Base-by-base conservation (phyloP, 2,329 filamentous ascomycete species). In the Aspergillus glaucus region DNA sequence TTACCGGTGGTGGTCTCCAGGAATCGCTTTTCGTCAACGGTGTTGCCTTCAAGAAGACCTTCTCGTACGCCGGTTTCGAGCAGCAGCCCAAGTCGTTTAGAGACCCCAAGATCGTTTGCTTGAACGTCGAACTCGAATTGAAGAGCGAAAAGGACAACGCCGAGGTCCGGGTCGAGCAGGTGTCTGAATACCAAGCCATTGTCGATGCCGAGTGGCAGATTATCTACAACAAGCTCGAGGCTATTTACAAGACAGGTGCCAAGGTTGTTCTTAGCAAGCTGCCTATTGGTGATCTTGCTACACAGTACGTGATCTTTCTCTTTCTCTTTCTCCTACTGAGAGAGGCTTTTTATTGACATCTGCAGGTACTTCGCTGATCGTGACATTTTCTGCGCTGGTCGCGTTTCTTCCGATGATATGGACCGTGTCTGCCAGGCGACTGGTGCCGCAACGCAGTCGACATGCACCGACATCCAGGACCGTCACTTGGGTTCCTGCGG, bases 121-220 rank as follows among this genome's bases (percentile, higher is more conserved):
- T 98, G 61, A 98, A 97, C 69, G 93, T 98, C 60, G 93, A 98
- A 75, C 80, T 98, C 53, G 93, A 98, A 76, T 79, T 98, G 61
- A 98, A 98, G 83, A 92, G 88, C 54, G 93, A 98, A 73, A 98
- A 96, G 79, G 93, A 98, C 76, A 98, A 98, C 64, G 93, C 93
- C 51, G 93, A 98, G 76, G 90, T 98, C 55, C 86, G 93, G 51
- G 91, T 98, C 50, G 93, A 97, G 74, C 91, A 97, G 72, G 93
- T 98, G 46, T 95, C 92, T 17, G 93, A 98, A 75, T 98, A 98
- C 77, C 93, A 98, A 75, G 93, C 93, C 55, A 96, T 98, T 60
- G 93, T 98, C 67, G 93, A 98, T 66, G 93, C 93, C 26, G 93
- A 98, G 74, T 98, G 93, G 93, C 90, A 96, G 73, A 98, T 98